Conservation (phyloP, 2,329 filamentous ascomycete species). For the Rhynchosporium graminicola region DNA sequence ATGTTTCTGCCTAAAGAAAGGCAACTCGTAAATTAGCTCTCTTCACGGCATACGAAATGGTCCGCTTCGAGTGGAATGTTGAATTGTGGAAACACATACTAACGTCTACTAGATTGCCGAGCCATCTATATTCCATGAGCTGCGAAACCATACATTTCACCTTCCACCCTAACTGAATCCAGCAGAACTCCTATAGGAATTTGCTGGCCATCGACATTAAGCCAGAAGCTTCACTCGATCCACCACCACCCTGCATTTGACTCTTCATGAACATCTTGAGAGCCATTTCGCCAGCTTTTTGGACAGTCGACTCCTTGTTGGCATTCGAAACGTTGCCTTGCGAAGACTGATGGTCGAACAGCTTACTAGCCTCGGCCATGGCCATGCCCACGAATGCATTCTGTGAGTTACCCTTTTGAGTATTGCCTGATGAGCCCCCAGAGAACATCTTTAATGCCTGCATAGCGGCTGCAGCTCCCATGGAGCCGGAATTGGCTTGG, state of each 20-base stretch:
- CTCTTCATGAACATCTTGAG: constrained; percentile 77
- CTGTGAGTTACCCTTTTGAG: constrained; percentile 58
- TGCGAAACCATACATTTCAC: constrained; percentile 5
- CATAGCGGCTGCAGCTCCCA: constrained; percentile 76
- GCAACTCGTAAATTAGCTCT: no score
- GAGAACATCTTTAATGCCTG: constrained; percentile 81
- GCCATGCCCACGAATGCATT: constrained; percentile 82
- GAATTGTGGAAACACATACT: not conserved
- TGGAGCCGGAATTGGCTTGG: constrained; percentile 51
- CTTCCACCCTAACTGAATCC: not conserved
- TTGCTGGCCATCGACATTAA: constrained; percentile 59
- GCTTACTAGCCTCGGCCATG: constrained; percentile 81
- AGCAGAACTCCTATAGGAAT: constrained; percentile 48
- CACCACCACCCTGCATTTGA: constrained; percentile 65
- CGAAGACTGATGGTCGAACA: constrained; percentile 60
- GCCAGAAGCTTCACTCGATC: constrained; percentile 40
- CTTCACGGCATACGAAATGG: no score
- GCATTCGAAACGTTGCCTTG: constrained; percentile 57
- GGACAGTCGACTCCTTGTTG: constrained; percentile 79
- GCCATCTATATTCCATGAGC: constrained; percentile 5
- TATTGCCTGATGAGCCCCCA: constrained; percentile 50
- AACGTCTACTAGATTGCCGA: not conserved
- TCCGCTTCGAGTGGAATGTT: no score
- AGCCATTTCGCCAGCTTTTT: constrained; percentile 80
- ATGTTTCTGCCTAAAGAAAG: no score